A percentile compares a stretch with the other conserved stretches of the same genome.
phyloP scores from a whole-genome alignment of 495 filamentous ascomycete species.

The Neurospora sublineolata region DNA sequence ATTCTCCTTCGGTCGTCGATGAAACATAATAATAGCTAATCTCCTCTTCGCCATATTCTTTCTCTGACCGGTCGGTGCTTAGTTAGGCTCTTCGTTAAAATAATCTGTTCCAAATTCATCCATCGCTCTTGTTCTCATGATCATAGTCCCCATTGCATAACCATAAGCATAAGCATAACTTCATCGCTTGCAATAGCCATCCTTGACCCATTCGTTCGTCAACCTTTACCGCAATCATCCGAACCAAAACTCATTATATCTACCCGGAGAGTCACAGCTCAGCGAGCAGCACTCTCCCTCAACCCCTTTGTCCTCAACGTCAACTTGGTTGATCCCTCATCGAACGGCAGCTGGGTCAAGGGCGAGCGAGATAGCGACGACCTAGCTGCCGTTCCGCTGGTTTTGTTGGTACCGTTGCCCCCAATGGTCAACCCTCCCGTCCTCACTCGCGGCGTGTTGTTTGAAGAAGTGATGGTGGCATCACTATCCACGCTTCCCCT shows the following conservation, averaged over 20 bases:
- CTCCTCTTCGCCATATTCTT: too few relatives aligned
- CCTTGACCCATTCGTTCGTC: too few relatives aligned
- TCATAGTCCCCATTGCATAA: not conserved
- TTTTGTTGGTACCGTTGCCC: constrained; percentile 1
- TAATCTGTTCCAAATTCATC: not conserved
- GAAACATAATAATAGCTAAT: too few relatives aligned
- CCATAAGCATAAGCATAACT: too few relatives aligned
- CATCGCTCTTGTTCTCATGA: not conserved
- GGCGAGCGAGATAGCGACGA: not conserved
- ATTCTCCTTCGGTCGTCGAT: too few relatives aligned
- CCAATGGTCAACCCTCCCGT: constrained; percentile 14
- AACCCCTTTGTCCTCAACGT: constrained; percentile 36
- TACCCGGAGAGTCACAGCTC: not conserved
- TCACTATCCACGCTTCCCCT: constrained; percentile 41
- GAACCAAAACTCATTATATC: not conserved
- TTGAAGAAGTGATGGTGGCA: constrained; percentile 22
- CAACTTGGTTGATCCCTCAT: constrained; percentile 25
- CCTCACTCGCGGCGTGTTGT: constrained; percentile 21
- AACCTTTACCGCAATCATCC: too few relatives aligned
- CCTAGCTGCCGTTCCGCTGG: not conserved
- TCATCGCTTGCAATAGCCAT: too few relatives aligned
- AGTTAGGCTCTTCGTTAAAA: too few relatives aligned
- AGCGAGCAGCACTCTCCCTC: constrained; percentile 31
- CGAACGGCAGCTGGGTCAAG: constrained; percentile 26
- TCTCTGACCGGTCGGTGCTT: too few relatives aligned